phyloP scores from a whole-genome alignment of 108 stramenopile species.

The Skeletonema costatum region DNA sequence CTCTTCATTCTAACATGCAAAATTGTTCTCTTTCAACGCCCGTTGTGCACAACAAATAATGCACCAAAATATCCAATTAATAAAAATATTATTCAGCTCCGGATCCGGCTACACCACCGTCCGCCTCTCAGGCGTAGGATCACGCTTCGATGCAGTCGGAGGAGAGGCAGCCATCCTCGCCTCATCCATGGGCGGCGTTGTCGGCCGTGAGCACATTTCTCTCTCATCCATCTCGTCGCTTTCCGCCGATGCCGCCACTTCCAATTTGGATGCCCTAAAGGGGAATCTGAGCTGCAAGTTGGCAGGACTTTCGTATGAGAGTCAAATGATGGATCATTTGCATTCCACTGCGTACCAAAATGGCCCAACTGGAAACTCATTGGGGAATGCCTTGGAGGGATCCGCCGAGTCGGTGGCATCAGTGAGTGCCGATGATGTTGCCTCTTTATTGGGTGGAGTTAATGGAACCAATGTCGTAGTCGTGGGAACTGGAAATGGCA shows the following conservation, averaged over 20 bases:
- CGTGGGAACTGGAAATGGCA: conserved; percentile 93
- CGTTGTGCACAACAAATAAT: background rate
- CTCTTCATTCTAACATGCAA: background rate
- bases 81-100: background rate
- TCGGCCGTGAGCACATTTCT: conserved; percentile 32
- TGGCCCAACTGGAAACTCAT: conserved; percentile 64
- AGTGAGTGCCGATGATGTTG: conserved; percentile 75
- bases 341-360: conserved; percentile 94
- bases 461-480: conserved; percentile 76
- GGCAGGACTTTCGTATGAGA: conserved; percentile 45
- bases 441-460: conserved; percentile 18
- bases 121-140: conserved; percentile 28
- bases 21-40: background rate
- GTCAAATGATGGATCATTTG: conserved; percentile 92
- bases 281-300: conserved; percentile 9
- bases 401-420: conserved; percentile 88
- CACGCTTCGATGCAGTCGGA: conserved; percentile 32
- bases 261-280: conserved; percentile 8
- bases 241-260: background rate
- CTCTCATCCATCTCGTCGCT: conserved; percentile 7
- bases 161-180: conserved; percentile 40
- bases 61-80: background rate
- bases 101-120: conserved; percentile 26
- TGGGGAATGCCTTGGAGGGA: conserved; percentile 96
- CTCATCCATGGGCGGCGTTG: conserved; percentile 13